phyloP scores from a whole-genome alignment of 768 basidiomycete genomes.

The Tephrocybe sp. region DNA sequence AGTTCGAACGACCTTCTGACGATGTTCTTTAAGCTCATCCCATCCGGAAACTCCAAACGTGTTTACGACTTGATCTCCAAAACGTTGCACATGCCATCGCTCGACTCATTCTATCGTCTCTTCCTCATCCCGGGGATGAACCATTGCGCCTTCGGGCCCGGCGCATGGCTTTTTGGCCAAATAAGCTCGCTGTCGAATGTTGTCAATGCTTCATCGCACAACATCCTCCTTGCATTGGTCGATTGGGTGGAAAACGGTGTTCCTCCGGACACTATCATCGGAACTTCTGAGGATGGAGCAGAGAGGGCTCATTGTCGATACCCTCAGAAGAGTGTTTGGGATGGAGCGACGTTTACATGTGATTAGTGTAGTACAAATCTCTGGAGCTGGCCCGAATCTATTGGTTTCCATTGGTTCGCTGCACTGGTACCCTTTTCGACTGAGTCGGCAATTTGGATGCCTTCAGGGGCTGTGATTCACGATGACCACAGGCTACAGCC shows the following conservation, averaged over 20 bases:
- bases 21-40: constrained; percentile 2
- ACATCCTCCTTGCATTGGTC: constrained; percentile 11
- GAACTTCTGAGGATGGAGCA: neutral
- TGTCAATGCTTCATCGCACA: constrained; percentile 9
- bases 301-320: constrained; percentile 2
- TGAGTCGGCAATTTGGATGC: too few relatives aligned
- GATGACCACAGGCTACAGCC: too few relatives aligned
- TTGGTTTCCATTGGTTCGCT: neutral
- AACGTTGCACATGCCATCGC: constrained; percentile 7
- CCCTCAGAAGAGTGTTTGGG: constrained; percentile 1
- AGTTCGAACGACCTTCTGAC: too few relatives aligned
- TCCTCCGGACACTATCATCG: neutral
- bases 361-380: too few relatives aligned
- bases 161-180: constrained; percentile 14
- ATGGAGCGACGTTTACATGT: neutral
- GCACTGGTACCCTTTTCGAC: too few relatives aligned
- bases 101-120: constrained; percentile 12
- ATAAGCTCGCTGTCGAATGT: neutral
- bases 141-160: constrained; percentile 12
- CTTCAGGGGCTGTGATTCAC: too few relatives aligned
- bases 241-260: constrained; percentile 13
- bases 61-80: constrained; percentile 10
- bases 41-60: constrained; percentile 12
- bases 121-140: constrained; percentile 14
- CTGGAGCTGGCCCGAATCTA: neutral